Evolutionary conservation across 805 yeast species (phyloP).

Genomic region (Sugiyamaella floridensis): DNA sequence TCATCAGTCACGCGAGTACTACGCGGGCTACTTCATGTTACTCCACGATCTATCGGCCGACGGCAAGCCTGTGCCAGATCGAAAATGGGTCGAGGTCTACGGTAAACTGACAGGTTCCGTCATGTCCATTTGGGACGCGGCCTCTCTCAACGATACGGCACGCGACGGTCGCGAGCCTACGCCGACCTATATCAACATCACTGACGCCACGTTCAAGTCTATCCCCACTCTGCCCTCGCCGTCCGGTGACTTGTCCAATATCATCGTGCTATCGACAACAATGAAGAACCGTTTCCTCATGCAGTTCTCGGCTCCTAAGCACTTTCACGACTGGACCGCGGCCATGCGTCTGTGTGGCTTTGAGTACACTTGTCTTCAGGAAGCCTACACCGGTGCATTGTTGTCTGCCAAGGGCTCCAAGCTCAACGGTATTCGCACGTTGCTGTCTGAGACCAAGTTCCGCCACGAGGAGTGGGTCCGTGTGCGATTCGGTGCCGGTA

Average conservation of each 20-base stretch:
- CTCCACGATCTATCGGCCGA: conserved; percentile 42
- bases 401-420: conserved; percentile 86
- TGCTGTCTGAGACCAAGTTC: conserved; percentile 77
- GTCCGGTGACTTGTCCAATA: conserved; percentile 63
- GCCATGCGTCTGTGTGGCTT: conserved; percentile 74
- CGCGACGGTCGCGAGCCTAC: conserved; percentile 49
- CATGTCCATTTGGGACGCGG: conserved; percentile 79
- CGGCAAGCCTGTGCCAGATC: conserved; percentile 69
- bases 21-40: conserved; percentile 44
- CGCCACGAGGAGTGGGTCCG: conserved; percentile 91
- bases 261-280: conserved; percentile 86
- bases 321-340: conserved; percentile 69
- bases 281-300: conserved; percentile 79
- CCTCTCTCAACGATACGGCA: conserved; percentile 46
- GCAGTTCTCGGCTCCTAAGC: conserved; percentile 62
- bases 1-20: conserved; percentile 61
- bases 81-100: conserved; percentile 88
- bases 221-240: conserved; percentile 56
- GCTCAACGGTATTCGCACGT: conserved; percentile 76
- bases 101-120: conserved; percentile 89
- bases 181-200: conserved; percentile 82
- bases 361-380: conserved; percentile 80
- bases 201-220: conserved; percentile 81
- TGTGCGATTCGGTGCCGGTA: conserved; percentile 92
- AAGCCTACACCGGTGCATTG: conserved; percentile 93